phyloP scores from a whole-genome alignment of 2,329 filamentous ascomycete species.

The Aschersonia sp. region DNA sequence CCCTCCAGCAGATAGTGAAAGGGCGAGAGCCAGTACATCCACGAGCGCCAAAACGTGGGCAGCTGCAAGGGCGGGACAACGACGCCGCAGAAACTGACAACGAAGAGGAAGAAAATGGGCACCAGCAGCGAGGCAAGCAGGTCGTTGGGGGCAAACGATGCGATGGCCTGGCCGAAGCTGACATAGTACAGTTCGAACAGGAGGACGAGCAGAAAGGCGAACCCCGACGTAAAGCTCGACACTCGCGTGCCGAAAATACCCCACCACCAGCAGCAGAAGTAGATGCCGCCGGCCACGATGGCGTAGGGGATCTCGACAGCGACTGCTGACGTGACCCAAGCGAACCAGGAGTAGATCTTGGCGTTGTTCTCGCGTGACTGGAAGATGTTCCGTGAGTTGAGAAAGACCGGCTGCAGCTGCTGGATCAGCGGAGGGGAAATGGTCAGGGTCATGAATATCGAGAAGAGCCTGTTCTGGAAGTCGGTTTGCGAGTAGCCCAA shows the following conservation, averaged over 20 bases:
- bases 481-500: slow-evolving; percentile 42
- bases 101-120: slow-evolving; percentile 56
- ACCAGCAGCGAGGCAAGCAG: slow-evolving; percentile 52
- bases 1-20: slow-evolving; percentile 54
- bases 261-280: slow-evolving; percentile 41
- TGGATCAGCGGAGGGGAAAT: slow-evolving; percentile 64
- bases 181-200: slow-evolving; percentile 53
- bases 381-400: slow-evolving; percentile 53
- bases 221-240: slow-evolving; percentile 42
- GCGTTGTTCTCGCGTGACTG: slow-evolving; percentile 58
- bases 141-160: slow-evolving; percentile 51
- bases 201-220: slow-evolving; percentile 48
- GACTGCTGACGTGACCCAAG: slow-evolving; percentile 51
- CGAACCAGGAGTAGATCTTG: slow-evolving; percentile 67
- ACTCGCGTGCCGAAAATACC: slow-evolving; percentile 32
- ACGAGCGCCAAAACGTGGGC: slow-evolving; percentile 47
- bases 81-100: slow-evolving; percentile 57
- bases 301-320: slow-evolving; percentile 58
- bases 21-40: slow-evolving; percentile 55
- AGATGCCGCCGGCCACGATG: slow-evolving; percentile 42
- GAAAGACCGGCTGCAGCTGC: slow-evolving; percentile 60
- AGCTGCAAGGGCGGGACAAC: slow-evolving; percentile 46
- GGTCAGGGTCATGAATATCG: slow-evolving; percentile 62
- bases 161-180: slow-evolving; percentile 53
- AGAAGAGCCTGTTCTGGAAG: slow-evolving; percentile 59